A percentile compares a stretch with the other conserved stretches of the same genome.
phyloP scores from a whole-genome alignment of 1,284 basidiomycete genomes.

The Cutaneotrichosporon dermatis region DNA sequence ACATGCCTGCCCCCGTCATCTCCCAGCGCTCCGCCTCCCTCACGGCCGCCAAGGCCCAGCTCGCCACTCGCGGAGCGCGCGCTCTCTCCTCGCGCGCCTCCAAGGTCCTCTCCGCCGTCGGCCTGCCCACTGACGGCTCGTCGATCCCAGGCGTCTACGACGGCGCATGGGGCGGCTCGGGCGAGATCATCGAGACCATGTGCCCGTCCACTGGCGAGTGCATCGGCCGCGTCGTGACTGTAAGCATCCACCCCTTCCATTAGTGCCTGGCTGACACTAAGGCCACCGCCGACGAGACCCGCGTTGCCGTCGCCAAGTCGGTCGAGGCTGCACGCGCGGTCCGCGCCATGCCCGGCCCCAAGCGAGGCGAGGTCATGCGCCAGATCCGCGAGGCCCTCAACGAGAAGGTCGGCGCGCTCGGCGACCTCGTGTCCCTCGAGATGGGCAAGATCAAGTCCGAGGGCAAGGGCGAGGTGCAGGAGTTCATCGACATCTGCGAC shows the following conservation, averaged over 20 bases:
- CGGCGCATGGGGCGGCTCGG: slow-evolving; percentile 41
- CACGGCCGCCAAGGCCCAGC: slow-evolving; percentile 1
- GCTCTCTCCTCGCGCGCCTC: slow-evolving; percentile 34
- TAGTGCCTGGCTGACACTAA: no score
- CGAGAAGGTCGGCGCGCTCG: slow-evolving; percentile 74
- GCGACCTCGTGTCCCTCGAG: slow-evolving; percentile 62
- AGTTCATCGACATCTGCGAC: slow-evolving; percentile 77
- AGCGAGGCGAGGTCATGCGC: slow-evolving; percentile 78
- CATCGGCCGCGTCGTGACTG: slow-evolving; percentile 30
- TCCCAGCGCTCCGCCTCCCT: slow-evolving; percentile 1
- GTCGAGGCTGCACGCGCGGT: slow-evolving; percentile 61
- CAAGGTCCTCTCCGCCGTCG: slow-evolving; percentile 33
- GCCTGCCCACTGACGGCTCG: slow-evolving; percentile 23
- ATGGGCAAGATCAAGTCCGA: slow-evolving; percentile 95
- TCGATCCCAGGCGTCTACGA: slow-evolving; percentile 41
- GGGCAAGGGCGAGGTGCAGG: slow-evolving; percentile 76
- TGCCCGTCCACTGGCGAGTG: slow-evolving; percentile 46
- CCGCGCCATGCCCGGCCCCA: slow-evolving; percentile 75
- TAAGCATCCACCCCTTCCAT: no score
- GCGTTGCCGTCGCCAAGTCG: slow-evolving; percentile 23
- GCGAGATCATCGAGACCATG: slow-evolving; percentile 28
- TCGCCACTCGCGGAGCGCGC: slow-evolving; percentile 13
- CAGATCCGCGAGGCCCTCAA: slow-evolving; percentile 81
- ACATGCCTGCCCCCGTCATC: slow-evolving; percentile 1
- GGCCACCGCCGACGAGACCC: slow-evolving; percentile 34